A percentile compares a stretch with the other conserved stretches of the same genome.
Conservation (phyloP, 2,329 filamentous ascomycete species). For the Sodiomyces alkalinus region DNA sequence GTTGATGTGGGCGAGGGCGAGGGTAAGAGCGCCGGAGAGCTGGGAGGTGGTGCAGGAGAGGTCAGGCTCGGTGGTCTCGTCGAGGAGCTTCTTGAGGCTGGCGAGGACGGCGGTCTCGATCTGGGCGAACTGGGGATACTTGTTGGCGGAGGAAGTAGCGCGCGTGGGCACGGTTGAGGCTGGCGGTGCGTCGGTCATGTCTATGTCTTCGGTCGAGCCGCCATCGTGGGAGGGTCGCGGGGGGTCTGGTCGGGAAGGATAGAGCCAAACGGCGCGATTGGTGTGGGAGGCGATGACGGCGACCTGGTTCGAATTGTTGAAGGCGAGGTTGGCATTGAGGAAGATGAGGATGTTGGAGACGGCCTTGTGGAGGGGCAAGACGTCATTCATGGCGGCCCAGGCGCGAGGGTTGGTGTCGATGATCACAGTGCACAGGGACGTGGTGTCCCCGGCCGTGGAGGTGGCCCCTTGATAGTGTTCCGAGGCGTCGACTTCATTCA, state of each 20-base stretch:
- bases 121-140: slow-evolving; percentile 81
- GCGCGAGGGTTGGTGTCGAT: slow-evolving; percentile 95
- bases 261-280: slow-evolving; percentile 78
- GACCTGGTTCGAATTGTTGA: slow-evolving; percentile 85
- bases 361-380: slow-evolving; percentile 67
- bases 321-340: slow-evolving; percentile 89
- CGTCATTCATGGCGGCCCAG: slow-evolving; percentile 64
- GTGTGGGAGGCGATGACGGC: slow-evolving; percentile 83
- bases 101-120: slow-evolving; percentile 68
- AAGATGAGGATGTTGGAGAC: slow-evolving; percentile 87
- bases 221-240: slow-evolving; percentile 7
- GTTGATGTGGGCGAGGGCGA: slow-evolving; percentile 83
- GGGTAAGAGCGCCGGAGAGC: slow-evolving; percentile 78
- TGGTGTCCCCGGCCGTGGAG: slow-evolving; percentile 40
- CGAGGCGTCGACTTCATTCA: slow-evolving; percentile 42
- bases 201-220: slow-evolving; percentile 35
- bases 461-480: slow-evolving; percentile 43
- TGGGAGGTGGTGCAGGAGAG: slow-evolving; percentile 68
- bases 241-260: slow-evolving; percentile 39
- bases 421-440: slow-evolving; percentile 78
- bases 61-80: slow-evolving; percentile 47
- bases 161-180: slow-evolving; percentile 16
- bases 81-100: slow-evolving; percentile 60
- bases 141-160: slow-evolving; percentile 50
- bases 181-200: slow-evolving; percentile 37